Evolutionary conservation across 305 asterid genomes (phyloP), one percentile per base, ranked within the genome.

Genomic region (Solanum hybrid): DNA sequence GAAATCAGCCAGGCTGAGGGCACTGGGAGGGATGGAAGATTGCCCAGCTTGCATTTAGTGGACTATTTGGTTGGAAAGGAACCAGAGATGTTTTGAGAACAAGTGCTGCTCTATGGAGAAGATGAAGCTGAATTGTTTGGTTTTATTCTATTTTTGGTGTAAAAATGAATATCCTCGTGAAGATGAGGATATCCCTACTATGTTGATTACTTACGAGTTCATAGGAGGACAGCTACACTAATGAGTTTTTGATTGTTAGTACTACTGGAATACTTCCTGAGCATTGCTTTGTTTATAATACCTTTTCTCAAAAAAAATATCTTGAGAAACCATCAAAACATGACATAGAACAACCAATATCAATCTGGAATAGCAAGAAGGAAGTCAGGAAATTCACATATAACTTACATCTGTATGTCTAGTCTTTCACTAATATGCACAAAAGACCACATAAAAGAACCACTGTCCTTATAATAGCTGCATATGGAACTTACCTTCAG

Each of bases 401-500:
- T 84, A 84, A 84, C 75, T 84, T 31, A 20, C 87, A 51, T 60
- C 76, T 29, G 27, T 29, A 32, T 22, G 46, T 22, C 20, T 56
- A 22, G 46, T 32, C 51, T 32, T 85, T 85, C 76, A 56, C 46
- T 85, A 56, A 56, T 85, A 56, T 85, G 76, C 76, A 22, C 76
- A 56, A 31, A 85, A 51, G 46, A 85, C 32, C 76, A 22, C 32
- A 31, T 20, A 56, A 51, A 85, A 85, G 87, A 56, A 85, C 76
- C 42, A 51, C 76, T 20, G 46, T 56, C 76, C 76, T 51, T 31
- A 3, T 85, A 56, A 11, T 56, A 51, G 88, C 76, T 22, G n/a
- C 76, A 32, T 60, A 85, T 56, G 76, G 88, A 56, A 85, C 76
- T 85, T 88, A 96, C 99, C 98, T 96, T 97, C 89, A 96, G 93